Percentiles rank a stretch among this genome's conserved stretches.
Conservation (phyloP, 805 yeast genomes). For the Kodamaea kaohsiungensis region DNA sequence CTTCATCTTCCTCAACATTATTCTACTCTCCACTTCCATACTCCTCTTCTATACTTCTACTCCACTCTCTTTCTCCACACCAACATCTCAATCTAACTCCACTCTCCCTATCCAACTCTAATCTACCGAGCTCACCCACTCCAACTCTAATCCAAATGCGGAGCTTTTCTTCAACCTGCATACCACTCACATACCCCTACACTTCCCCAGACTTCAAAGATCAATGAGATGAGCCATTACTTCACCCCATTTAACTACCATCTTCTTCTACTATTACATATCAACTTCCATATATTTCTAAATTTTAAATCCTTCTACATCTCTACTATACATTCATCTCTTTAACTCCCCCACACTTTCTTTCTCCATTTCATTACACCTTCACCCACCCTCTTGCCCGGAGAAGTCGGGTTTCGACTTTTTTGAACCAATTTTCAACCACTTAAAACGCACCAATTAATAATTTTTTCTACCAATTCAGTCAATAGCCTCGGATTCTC, state of each 20-base stretch:
- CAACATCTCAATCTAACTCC: not conserved
- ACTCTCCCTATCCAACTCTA: not conserved
- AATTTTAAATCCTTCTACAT: not conserved
- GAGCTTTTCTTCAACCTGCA: not conserved
- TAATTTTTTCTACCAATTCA: not conserved
- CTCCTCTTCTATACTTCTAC: not conserved
- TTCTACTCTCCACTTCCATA: not conserved
- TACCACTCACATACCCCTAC: not conserved
- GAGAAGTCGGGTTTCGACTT: not conserved
- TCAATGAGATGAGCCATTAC: not conserved
- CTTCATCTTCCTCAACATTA: too few relatives aligned
- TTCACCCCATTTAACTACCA: not conserved
- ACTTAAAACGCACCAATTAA: conserved; percentile 8
- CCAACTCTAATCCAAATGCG: not conserved
- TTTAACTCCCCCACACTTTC: not conserved
- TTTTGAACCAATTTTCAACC: conserved; percentile 2
- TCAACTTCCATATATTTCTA: not conserved
- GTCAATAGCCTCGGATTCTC: not conserved
- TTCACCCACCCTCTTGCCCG: not conserved
- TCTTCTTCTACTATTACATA: not conserved
- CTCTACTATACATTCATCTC: not conserved
- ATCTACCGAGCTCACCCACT: not conserved
- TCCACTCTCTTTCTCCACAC: not conserved
- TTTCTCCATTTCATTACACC: not conserved
- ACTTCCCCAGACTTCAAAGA: not conserved